phyloP scores from a whole-genome alignment of 148 eudicot species.

The Vaccinium darrowii region DNA sequence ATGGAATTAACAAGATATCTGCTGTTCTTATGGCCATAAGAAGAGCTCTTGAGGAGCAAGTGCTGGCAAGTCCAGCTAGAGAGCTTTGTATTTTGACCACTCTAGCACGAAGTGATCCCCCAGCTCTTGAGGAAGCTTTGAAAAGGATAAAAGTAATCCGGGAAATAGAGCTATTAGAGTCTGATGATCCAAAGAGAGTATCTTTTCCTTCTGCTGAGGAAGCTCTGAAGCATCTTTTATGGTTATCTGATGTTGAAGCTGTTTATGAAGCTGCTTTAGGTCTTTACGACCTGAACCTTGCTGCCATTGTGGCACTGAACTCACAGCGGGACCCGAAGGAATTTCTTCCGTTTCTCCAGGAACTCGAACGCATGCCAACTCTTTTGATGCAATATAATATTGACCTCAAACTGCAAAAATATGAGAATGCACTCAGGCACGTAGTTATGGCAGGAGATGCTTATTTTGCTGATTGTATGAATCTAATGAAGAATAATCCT shows the following conservation, averaged over 20 bases:
- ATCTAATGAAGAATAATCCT: slow-evolving; percentile 74
- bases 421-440: slow-evolving; percentile 77
- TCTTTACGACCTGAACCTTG: slow-evolving; percentile 91
- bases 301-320: slow-evolving; percentile 96
- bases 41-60: slow-evolving; percentile 81
- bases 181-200: slow-evolving; percentile 44
- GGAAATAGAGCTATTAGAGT: slow-evolving; percentile 72
- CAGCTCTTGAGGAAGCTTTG: slow-evolving; percentile 89
- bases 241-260: slow-evolving; percentile 88
- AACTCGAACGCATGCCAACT: slow-evolving; percentile 66
- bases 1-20: slow-evolving; percentile 47
- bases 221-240: slow-evolving; percentile 86
- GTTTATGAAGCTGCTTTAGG: slow-evolving; percentile 97
- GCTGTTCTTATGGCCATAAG: slow-evolving; percentile 69
- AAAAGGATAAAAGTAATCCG: slow-evolving; percentile 72
- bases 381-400: slow-evolving; percentile 72
- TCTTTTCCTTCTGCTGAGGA: slow-evolving; percentile 91
- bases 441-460: slow-evolving; percentile 71
- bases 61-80: slow-evolving; percentile 70
- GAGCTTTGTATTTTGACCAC: slow-evolving; percentile 98
- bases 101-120: slow-evolving; percentile 92
- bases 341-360: slow-evolving; percentile 93
- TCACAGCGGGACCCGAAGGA: slow-evolving; percentile 94
- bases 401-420: slow-evolving; percentile 76
- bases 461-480: slow-evolving; percentile 65